Evolutionary conservation across 306 rosid species (phyloP).

Genomic region (Fragaria vesca): DNA sequence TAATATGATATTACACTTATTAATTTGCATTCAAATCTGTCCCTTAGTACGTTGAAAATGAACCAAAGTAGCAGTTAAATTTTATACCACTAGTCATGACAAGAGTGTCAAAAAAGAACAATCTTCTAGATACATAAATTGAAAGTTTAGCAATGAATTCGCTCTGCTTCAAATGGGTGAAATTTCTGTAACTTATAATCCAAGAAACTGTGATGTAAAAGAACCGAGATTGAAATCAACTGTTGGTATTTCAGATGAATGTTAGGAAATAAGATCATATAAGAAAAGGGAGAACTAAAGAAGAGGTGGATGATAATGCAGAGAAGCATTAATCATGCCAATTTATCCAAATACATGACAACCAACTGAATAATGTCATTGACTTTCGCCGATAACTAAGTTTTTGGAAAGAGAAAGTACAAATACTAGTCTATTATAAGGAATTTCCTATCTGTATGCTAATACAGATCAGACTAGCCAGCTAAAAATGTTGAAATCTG

Average conservation of each 20-base stretch:
- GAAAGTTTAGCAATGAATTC: neutral
- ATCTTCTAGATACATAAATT: neutral
- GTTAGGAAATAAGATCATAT: neutral
- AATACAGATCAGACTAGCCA: conserved; percentile 42
- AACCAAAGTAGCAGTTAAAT: neutral
- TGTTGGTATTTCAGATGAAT: neutral
- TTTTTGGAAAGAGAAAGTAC: conserved; percentile 34
- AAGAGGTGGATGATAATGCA: neutral
- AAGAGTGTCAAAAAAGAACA: neutral
- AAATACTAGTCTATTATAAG: conserved; percentile 22
- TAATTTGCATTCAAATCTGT: neutral
- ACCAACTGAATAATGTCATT: conserved; percentile 26
- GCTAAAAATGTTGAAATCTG: conserved; percentile 25
- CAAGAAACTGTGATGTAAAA: neutral
- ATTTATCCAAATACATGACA: conserved; percentile 39
- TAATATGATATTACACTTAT: neutral
- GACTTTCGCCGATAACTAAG: conserved; percentile 21
- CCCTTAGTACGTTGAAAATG: neutral
- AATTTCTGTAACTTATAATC: neutral
- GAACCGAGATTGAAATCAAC: neutral
- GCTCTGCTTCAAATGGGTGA: neutral
- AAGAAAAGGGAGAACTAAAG: neutral
- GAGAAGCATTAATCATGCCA: conserved; percentile 26
- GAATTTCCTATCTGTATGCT: conserved; percentile 31
- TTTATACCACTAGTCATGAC: neutral